Conservation (phyloP, 345 rosid genomes). For the Schrenkiella parvula region DNA sequence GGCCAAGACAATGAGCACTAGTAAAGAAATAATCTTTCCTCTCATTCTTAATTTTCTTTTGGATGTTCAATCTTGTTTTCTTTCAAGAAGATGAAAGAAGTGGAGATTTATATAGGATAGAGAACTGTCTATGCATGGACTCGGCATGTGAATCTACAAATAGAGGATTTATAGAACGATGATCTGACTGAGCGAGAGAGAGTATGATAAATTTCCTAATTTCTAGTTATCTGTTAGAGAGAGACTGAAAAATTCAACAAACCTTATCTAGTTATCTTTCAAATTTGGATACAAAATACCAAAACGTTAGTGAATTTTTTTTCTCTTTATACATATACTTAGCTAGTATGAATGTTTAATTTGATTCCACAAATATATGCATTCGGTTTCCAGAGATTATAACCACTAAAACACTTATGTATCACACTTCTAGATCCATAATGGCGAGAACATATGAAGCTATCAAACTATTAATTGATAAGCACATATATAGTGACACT, state of each 20-base stretch:
- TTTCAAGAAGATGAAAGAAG: not conserved
- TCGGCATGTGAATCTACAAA: not conserved
- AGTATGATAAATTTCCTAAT: not conserved
- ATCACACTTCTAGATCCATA: not conserved
- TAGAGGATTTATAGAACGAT: not conserved
- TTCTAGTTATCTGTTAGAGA: not conserved
- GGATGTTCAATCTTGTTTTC: not conserved
- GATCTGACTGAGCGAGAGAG: not conserved
- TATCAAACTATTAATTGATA: not conserved
- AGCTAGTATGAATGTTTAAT: too few relatives aligned
- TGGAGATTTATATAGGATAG: not conserved
- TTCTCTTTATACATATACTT: not conserved
- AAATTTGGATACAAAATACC: not conserved
- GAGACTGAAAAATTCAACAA: not conserved
- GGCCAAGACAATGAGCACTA: not conserved
- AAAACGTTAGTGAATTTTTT: not conserved
- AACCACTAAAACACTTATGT: not conserved
- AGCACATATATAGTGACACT: not conserved
- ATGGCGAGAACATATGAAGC: not conserved
- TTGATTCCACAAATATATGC: too few relatives aligned
- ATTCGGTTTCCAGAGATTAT: too few relatives aligned
- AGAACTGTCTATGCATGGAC: not conserved
- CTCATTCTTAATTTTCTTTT: not conserved
- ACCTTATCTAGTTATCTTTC: not conserved
- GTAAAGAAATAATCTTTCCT: not conserved